A percentile compares a stretch with the other conserved stretches of the same genome.
Evolutionary conservation across 345 rosid species (phyloP).

Genomic region (Triadica sebifera): DNA sequence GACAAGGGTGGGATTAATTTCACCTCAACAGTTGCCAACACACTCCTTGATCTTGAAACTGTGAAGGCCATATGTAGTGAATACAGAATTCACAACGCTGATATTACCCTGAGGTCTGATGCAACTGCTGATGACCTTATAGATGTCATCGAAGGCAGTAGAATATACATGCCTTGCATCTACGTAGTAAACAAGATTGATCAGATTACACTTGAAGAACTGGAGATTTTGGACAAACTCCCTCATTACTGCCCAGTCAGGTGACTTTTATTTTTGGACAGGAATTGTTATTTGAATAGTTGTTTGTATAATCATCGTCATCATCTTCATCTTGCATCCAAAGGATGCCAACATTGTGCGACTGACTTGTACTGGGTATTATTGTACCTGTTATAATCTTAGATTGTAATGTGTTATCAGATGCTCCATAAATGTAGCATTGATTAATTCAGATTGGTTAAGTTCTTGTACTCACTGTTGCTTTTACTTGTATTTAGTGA

Average conservation of each 20-base stretch:
- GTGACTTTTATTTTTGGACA: conserved; percentile 27
- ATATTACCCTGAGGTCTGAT: conserved; percentile 86
- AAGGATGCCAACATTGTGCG: neutral
- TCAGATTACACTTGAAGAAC: conserved; percentile 92
- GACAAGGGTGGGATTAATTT: conserved; percentile 97
- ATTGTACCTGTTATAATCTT: neutral
- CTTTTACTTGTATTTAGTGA: neutral
- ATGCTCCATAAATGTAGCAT: neutral
- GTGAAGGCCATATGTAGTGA: conserved; percentile 97
- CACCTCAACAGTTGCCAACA: conserved; percentile 76
- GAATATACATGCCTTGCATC: conserved; percentile 97
- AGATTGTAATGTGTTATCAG: neutral
- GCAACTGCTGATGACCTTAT: conserved; percentile 99
- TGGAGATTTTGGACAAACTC: conserved; percentile 92
- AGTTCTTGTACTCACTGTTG: neutral
- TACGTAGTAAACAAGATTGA: conserved; percentile 93
- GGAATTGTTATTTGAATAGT: neutral
- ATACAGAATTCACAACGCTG: conserved; percentile 94
- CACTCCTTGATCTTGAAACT: conserved; percentile 90
- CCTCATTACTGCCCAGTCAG: conserved; percentile 99
- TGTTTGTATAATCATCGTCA: neutral
- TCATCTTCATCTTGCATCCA: neutral
- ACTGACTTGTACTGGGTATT: neutral
- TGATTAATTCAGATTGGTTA: neutral
- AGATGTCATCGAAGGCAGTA: conserved; percentile 95